Conservation (phyloP, 164 flowering plant genomes). For the Berberis vulgaris region DNA sequence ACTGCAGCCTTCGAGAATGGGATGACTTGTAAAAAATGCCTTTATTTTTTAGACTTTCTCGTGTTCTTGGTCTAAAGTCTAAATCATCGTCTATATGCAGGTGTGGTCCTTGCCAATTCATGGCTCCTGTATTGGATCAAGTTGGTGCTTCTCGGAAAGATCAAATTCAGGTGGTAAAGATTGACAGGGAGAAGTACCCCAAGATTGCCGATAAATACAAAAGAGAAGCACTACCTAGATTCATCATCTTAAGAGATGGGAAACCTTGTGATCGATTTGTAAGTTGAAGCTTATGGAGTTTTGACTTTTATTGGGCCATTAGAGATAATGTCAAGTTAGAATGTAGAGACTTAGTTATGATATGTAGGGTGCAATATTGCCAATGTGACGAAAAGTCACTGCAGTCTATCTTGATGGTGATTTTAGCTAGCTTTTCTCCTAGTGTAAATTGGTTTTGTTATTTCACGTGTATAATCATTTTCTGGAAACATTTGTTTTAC, state of each 20-base stretch:
- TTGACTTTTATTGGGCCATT: neutral
- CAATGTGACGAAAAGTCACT: neutral
- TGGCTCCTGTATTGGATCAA: slow-evolving; percentile 77
- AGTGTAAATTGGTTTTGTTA: neutral
- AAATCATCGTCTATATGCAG: slow-evolving; percentile 29
- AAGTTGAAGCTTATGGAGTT: slow-evolving; percentile 26
- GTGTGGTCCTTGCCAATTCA: slow-evolving; percentile 98
- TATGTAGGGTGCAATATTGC: neutral
- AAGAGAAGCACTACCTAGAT: slow-evolving; percentile 78
- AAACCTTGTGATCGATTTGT: slow-evolving; percentile 78
- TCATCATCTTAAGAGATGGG: slow-evolving; percentile 83
- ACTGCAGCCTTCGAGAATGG: too few relatives aligned
- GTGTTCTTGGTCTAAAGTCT: neutral
- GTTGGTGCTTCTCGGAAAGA: slow-evolving; percentile 54
- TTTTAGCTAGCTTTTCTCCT: neutral
- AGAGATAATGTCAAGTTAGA: neutral
- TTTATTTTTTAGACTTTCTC: too few relatives aligned
- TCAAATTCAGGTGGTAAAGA: slow-evolving; percentile 73
- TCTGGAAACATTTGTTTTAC: neutral
- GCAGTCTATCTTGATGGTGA: neutral
- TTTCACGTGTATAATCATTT: neutral
- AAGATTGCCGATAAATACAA: slow-evolving; percentile 59
- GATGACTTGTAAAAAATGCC: too few relatives aligned
- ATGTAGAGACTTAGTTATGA: neutral
- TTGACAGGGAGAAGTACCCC: slow-evolving; percentile 92